Evolutionary conservation across 495 filamentous ascomycete genomes (phyloP), one percentile per base, ranked within the genome.

Genomic region (Thermochaetoides thermophila): DNA sequence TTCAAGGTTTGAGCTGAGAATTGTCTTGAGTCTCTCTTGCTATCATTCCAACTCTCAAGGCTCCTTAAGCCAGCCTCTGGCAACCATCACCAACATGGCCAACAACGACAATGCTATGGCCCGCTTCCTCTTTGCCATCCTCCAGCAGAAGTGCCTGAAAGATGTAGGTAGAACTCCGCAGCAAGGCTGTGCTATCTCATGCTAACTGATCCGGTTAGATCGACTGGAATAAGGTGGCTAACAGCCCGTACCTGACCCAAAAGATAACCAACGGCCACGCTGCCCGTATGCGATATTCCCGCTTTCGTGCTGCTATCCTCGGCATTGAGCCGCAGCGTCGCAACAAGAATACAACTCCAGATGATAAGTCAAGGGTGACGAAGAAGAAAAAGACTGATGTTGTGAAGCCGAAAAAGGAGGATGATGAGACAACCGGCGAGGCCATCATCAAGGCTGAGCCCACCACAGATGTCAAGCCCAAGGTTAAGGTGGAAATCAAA

Each of bases 231-330:
- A 52, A 63, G 34, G 77, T 85, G 16, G 78, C 80, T 16, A 48
- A 58, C 26, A 54, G 68, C 31, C 62, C 62, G 11, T 45, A 61
- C 19, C 44, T 68, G 21, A 36, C 53, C 5, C 61, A 76, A 27
- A 61, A 68, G 34, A 81, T 84, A 37, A 78, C 77, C 40, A 85
- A 84, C 47, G 79, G 78, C 45, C 80, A 85, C 52, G 80, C 80
- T 7, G 78, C 80, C 19, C 76, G 80, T 28, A 85, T 85, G 80
- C 76, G 80, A 21, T 85, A 71, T 52, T 74, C 72, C 14, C 73
- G 80, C 25, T 81, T 83, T 59, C 60, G 37, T n/a, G 31, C 45
- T n/a, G 41, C 49, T 20, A 55, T 62, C 45, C 37, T 63, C 8
- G 58, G 56, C 24, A 39, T 48, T 18, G 56, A 64, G 40, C 59